Evolutionary conservation across 202 grass and related monocot species (phyloP).

Genomic region (Dendrocalamus latiflorus): DNA sequence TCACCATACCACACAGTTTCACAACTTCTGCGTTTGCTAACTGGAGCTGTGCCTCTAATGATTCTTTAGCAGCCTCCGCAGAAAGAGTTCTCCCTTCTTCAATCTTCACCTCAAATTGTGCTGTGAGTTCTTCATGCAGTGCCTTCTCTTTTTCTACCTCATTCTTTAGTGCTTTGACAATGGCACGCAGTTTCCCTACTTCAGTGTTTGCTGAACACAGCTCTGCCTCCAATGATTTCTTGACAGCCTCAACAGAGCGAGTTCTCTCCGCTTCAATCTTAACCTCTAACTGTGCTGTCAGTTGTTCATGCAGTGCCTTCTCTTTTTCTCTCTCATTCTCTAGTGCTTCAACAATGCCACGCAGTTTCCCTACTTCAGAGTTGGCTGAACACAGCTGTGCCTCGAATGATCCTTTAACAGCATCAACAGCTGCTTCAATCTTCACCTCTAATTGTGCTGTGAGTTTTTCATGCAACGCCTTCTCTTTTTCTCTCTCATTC

Average conservation of each 20-base stretch:
- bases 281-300: conserved; percentile 16
- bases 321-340: conserved; percentile 17
- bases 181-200: conserved; percentile 29
- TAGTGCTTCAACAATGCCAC: conserved; percentile 1
- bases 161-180: conserved; percentile 21
- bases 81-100: conserved; percentile 33
- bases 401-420: conserved; percentile 27
- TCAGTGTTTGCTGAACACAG: conserved; percentile 40
- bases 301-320: conserved; percentile 17
- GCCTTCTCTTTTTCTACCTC: conserved; percentile 41
- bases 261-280: conserved; percentile 29
- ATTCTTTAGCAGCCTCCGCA: conserved; percentile 45
- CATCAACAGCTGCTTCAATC: conserved; percentile 20
- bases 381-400: conserved; percentile 32
- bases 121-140: conserved; percentile 25
- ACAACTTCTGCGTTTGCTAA: conserved; percentile 36
- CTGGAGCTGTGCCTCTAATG: conserved; percentile 50
- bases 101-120: conserved; percentile 22
- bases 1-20: conserved; percentile 37
- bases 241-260: conserved; percentile 25
- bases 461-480: conserved; percentile 20
- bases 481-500: conserved; percentile 28
- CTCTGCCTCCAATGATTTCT: conserved; percentile 37
- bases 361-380: conserved; percentile 24
- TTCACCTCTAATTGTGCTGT: conserved; percentile 12